phyloP scores from a whole-genome alignment of 805 yeast species.

The Yamadazyma olivae region DNA sequence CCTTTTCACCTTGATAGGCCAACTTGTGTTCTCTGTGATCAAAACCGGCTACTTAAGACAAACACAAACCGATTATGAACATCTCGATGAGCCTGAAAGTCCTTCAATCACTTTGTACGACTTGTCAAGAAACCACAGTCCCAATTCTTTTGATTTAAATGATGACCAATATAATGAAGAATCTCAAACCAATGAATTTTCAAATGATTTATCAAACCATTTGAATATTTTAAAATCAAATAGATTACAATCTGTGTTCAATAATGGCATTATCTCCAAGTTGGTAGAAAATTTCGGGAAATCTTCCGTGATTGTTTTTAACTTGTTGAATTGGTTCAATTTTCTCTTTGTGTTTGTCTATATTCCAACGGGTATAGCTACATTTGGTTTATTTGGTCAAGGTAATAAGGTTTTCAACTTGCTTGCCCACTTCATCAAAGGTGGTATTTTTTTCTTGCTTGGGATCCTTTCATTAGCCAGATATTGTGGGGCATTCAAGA shows the following conservation, averaged over 20 bases:
- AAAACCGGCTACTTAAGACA: conserved; percentile 11
- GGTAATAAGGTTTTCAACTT: conserved; percentile 70
- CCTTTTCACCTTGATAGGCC: conserved; percentile 49
- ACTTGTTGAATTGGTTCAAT: conserved; percentile 60
- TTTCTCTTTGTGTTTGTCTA: conserved; percentile 59
- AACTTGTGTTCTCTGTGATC: conserved; percentile 20
- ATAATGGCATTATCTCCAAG: conserved; percentile 13
- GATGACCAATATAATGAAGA: not conserved
- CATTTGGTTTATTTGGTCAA: conserved; percentile 67
- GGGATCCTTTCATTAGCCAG: conserved; percentile 84
- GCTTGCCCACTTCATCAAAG: conserved; percentile 94
- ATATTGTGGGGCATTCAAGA: conserved; percentile 76
- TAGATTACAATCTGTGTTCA: not conserved
- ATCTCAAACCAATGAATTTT: not conserved
- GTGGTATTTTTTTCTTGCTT: conserved; percentile 76
- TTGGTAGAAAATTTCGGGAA: conserved; percentile 21
- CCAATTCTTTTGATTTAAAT: conserved; percentile 23
- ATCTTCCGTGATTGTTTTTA: conserved; percentile 31
- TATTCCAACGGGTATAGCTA: conserved; percentile 59
- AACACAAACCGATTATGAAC: conserved; percentile 7
- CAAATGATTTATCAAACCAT: conserved; percentile 6
- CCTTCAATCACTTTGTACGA: conserved; percentile 24
- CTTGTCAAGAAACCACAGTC: conserved; percentile 12
- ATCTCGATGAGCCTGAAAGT: conserved; percentile 7
- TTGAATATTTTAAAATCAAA: conserved; percentile 1